phyloP scores from a whole-genome alignment of 805 yeast genomes.

The Wickerhamiella nectarea region DNA sequence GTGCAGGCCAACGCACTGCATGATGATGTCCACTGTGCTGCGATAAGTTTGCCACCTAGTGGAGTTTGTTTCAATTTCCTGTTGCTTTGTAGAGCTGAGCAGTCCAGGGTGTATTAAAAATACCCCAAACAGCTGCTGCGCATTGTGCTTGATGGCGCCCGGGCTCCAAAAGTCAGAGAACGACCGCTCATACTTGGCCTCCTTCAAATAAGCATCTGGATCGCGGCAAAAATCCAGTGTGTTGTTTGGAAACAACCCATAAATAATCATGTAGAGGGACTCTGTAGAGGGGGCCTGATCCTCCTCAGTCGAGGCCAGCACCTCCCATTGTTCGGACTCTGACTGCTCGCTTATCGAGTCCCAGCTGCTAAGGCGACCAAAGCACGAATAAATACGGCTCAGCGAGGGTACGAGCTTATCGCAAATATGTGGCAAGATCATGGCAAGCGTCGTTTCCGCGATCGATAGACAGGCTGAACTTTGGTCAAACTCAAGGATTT shows the following conservation, averaged over 20 bases:
- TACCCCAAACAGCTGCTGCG: conserved; percentile 24
- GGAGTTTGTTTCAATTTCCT: conserved; percentile 22
- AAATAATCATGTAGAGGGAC: conserved; percentile 36
- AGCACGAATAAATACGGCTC: conserved; percentile 33
- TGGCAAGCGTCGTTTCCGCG: conserved; percentile 29
- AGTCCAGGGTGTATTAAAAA: conserved; percentile 38
- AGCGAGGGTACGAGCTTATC: conserved; percentile 25
- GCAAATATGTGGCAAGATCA: conserved; percentile 36
- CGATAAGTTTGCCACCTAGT: conserved; percentile 5
- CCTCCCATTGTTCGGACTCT: neutral
- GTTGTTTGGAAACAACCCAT: conserved; percentile 45
- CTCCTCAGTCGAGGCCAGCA: neutral
- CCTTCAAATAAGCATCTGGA: conserved; percentile 29
- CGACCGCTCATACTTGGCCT: conserved; percentile 14
- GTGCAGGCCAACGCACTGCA: conserved; percentile 23
- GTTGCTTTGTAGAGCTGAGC: conserved; percentile 27
- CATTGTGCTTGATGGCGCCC: conserved; percentile 23
- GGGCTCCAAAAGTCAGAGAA: conserved; percentile 27
- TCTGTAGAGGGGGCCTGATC: conserved; percentile 21
- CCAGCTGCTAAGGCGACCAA: conserved; percentile 34
- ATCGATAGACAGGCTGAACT: conserved; percentile 30
- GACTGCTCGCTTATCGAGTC: conserved; percentile 9
- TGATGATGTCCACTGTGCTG: conserved; percentile 5
- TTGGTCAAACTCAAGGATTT: conserved; percentile 28
- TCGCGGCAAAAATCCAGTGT: conserved; percentile 31